Evolutionary conservation across 139 green algal species (phyloP), one percentile per base, ranked within the genome.

Genomic region (Desmodesmus armatus): DNA sequence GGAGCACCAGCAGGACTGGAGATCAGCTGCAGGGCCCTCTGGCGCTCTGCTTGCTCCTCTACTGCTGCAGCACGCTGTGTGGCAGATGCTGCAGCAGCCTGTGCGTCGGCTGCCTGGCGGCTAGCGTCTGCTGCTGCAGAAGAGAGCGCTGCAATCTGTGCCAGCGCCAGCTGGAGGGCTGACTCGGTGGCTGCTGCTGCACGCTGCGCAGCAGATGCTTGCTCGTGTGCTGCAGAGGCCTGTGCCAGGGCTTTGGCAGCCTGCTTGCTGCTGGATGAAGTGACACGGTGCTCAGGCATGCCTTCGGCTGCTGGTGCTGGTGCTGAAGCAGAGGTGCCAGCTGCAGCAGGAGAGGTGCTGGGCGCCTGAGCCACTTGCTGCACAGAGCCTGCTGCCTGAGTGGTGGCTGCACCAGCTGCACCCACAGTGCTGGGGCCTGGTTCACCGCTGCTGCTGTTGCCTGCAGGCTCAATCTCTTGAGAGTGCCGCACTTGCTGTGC

Each of bases 1-100:
- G 62, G 41, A 43, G 31, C 15, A 11, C 39, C 71, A 4, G 44
- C 72, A 25, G 44, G 44, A 17, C n/a, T n/a, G n/a, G n/a, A n/a
- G 23, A 80, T 80, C 29, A 80, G 72, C 3, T 41, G n/a, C 53
- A 82, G 44, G 6, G 53, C 75, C 0, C n/a, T 51, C 75, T 82
- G 75, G 1, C 75, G 33, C 25, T 51, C 6, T 21, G 51, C 60
- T 9, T n/a, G 17, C 3, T 33, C 75, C 53, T 82, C 75, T 15
- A 29, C 53, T 29, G 23, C 35, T 53, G 75, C 44, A 27, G 75
- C 75, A 33, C 75, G n/a, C 19, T 35, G 75, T 15, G 51, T 35
- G 5, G 75, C 75, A 4, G 31, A 15, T 6, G 27, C 33, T n/a
- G 75, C 75, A 9, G 75, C 44, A 33, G 6, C 13, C 53, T 82